A percentile compares a stretch with the other conserved stretches of the same genome.
phyloP scores from a whole-genome alignment of 179 eudicot species.

The Patellifolia procumbens region DNA sequence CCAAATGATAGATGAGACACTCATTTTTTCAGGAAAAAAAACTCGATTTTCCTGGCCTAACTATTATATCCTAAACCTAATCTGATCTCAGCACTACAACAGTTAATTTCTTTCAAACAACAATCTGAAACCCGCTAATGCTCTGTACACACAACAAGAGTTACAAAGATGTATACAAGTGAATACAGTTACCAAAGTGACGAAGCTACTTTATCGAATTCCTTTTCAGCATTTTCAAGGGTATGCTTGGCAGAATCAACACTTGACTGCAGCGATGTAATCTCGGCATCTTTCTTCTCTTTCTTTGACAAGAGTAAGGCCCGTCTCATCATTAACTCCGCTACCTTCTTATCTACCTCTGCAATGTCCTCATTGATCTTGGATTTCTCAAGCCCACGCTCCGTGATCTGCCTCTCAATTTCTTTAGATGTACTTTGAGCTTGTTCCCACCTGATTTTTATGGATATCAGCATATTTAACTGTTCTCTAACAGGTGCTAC shows the following conservation, averaged over 20 bases:
- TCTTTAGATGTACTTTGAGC: slow-evolving; percentile 34
- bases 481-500: slow-evolving; percentile 49
- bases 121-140: slow-evolving; percentile 21
- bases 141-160: slow-evolving; percentile 23
- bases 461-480: slow-evolving; percentile 38
- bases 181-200: slow-evolving; percentile 36
- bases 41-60: not conserved
- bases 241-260: slow-evolving; percentile 24
- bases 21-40: not conserved
- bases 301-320: slow-evolving; percentile 33
- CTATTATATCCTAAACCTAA: slow-evolving; percentile 24
- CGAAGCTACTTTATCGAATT: slow-evolving; percentile 47
- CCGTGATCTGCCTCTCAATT: slow-evolving; percentile 37
- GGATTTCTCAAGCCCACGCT: slow-evolving; percentile 31
- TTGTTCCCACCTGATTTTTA: slow-evolving; percentile 46
- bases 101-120: slow-evolving; percentile 13
- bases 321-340: slow-evolving; percentile 49
- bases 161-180: slow-evolving; percentile 19
- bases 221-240: slow-evolving; percentile 32
- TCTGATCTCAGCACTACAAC: slow-evolving; percentile 22
- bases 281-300: slow-evolving; percentile 45
- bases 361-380: slow-evolving; percentile 44
- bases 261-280: slow-evolving; percentile 38
- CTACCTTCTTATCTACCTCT: slow-evolving; percentile 48
- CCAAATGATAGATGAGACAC: not conserved